Evolutionary conservation across 495 filamentous ascomycete species (phyloP), one percentile per base, ranked within the genome.

Genomic region (Aspergillus funiculosus): DNA sequence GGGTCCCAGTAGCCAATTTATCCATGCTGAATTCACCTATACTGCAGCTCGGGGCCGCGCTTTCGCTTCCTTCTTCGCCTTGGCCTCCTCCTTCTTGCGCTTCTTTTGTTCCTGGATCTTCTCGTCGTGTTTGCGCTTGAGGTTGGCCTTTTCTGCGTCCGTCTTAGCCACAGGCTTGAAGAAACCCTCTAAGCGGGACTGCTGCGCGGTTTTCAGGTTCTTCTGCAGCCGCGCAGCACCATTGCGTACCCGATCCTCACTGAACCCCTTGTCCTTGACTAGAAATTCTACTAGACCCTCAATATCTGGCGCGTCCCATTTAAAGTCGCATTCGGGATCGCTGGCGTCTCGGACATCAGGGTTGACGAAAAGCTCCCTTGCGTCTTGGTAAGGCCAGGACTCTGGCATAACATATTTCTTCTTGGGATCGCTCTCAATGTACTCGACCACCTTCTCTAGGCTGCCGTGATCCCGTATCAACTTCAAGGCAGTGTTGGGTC

Each of bases 161-260:
- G 89, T 88, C 69, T 86, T 90, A 34, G 86, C 85, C n/a, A 94
- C 64, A 9, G 87, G 82, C 67, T 95, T 95, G 77, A 99, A 99
- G 70, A 99, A 99, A 10, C 94, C 91, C 58, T 95, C 89, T n/a
- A 99, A 66, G 20, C 92, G 79, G 3, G 85, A 80, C 63, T 99
- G 92, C 62, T 96, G 92, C 10, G 81, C 80, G 19, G 73, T 81
- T 74, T 95, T 96, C 42, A 94, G 67, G 46, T 86, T 89, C 73
- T 97, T 99, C 58, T 80, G 73, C 29, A 99, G 69, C 26, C 86
- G 78, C 0, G 74, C 74, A 2, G 84, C 90, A 11, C 76, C 91
- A 30, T 69, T 78, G 21, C 88, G 79, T 14, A 99, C 90, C 2
- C 92, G 75, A 52, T 97, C 92, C 63, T 97, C 94, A 41, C 80